A percentile compares a stretch with the other conserved stretches of the same genome.
These are phyloP conservation scores for Carallia pectinifolia DNA, from an alignment of 345 rosid species.

Conservation along the genomic window DNA sequence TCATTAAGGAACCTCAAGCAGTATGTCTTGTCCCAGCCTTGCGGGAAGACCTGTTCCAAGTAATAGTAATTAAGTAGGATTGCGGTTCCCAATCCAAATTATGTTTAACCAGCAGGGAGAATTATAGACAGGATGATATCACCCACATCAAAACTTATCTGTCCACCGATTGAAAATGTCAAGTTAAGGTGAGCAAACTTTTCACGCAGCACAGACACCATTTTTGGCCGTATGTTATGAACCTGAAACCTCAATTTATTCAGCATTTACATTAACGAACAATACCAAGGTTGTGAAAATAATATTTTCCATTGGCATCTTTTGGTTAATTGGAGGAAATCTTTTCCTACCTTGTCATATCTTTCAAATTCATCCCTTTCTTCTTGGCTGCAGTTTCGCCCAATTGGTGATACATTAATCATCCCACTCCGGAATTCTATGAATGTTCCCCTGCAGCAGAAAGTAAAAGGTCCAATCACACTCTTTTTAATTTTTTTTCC, in stretches of 20 bases:
- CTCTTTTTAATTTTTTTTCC: background rate
- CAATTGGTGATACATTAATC: slow-evolving; percentile 96
- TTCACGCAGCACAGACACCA: slow-evolving; percentile 81
- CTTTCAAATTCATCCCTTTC: slow-evolving; percentile 96
- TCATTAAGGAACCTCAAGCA: slow-evolving; percentile 84
- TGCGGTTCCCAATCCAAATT: background rate
- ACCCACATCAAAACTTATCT: slow-evolving; percentile 96
- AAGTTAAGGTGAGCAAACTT: slow-evolving; percentile 87
- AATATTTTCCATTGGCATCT: background rate
- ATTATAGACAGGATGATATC: slow-evolving; percentile 4
- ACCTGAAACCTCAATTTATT: slow-evolving; percentile 50
- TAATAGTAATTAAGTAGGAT: slow-evolving; percentile 7
- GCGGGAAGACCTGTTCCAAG: slow-evolving; percentile 73
- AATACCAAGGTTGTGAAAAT: slow-evolving; percentile 9
- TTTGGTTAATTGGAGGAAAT: slow-evolving; percentile 7
- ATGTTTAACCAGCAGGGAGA: slow-evolving; percentile 9
- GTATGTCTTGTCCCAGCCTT: slow-evolving; percentile 99
- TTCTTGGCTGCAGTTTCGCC: slow-evolving; percentile 98
- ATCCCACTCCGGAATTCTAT: slow-evolving; percentile 96
- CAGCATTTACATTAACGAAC: background rate
- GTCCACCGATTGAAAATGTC: slow-evolving; percentile 96
- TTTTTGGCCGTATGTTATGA: slow-evolving; percentile 75
- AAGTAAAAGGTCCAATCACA: slow-evolving; percentile 8
- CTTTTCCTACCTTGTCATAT: slow-evolving; percentile 75
- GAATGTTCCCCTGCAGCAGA: slow-evolving; percentile 75